These are phyloP conservation scores for Phragmites australis DNA, from an alignment of 176 grass and related monocot species.

Conservation along the genomic window DNA sequence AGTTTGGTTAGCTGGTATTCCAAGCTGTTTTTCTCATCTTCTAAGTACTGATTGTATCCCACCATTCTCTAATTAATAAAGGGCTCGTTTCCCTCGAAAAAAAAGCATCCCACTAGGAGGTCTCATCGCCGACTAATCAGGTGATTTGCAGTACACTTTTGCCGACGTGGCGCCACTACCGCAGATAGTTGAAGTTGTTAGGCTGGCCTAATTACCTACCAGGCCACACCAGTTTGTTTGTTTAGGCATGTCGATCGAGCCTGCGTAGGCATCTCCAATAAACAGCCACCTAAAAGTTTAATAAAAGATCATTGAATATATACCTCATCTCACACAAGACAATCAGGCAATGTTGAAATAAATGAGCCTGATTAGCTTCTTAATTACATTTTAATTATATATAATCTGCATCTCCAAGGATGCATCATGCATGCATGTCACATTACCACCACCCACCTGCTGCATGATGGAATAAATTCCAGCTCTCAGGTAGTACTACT, in stretches of 20 bases:
- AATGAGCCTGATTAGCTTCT: not conserved
- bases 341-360: not conserved
- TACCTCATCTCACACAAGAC: not conserved
- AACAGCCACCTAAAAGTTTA: conserved; percentile 19
- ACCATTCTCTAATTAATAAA: too few relatives aligned
- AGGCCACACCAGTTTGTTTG: not conserved
- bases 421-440: not conserved
- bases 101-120: too few relatives aligned
- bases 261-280: conserved; percentile 4
- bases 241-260: conserved; percentile 6
- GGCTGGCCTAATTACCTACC: conserved; percentile 53
- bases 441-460: not conserved
- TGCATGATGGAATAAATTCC: conserved; percentile 31
- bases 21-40: too few relatives aligned
- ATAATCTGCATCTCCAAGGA: not conserved
- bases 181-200: conserved; percentile 27
- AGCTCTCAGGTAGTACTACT: conserved; percentile 3
- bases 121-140: too few relatives aligned
- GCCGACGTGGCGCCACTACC: conserved; percentile 22
- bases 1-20: too few relatives aligned
- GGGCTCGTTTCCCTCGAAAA: too few relatives aligned
- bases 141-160: not conserved
- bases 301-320: not conserved
- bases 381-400: not conserved
- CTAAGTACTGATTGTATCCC: too few relatives aligned